A percentile compares a stretch with the other conserved stretches of the same genome.
phyloP scores from a whole-genome alignment of 495 filamentous ascomycete species.

The Hyaloscypha variabilis region DNA sequence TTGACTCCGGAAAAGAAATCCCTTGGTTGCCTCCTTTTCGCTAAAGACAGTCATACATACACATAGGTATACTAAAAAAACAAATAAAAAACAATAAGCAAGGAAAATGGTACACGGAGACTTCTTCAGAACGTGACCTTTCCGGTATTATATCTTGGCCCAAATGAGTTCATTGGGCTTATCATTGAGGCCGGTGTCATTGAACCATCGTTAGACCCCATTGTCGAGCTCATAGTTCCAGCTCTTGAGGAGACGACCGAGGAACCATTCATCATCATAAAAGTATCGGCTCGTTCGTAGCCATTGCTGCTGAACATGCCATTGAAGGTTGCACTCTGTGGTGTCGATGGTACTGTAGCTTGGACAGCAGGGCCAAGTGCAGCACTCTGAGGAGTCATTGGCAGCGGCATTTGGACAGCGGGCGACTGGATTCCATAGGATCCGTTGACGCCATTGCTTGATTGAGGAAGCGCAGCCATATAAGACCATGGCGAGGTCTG shows the following conservation, averaged over 20 bases:
- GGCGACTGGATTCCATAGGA: constrained; percentile 29
- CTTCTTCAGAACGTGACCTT: constrained; percentile 29
- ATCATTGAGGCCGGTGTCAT: constrained; percentile 26
- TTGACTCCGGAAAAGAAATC: constrained; percentile 1
- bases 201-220: constrained; percentile 28
- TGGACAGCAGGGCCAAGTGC: constrained; percentile 87
- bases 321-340: constrained; percentile 65
- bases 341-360: constrained; percentile 83
- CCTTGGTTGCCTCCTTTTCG: not conserved
- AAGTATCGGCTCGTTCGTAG: constrained; percentile 72
- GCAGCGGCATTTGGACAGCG: constrained; percentile 41
- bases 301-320: constrained; percentile 70
- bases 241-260: constrained; percentile 26
- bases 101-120: not conserved
- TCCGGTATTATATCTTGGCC: constrained; percentile 29
- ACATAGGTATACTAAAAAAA: constrained; percentile 13
- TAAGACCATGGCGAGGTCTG: constrained; percentile 76
- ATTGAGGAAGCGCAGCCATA: constrained; percentile 16
- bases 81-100: not conserved
- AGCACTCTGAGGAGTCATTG: constrained; percentile 75
- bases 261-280: constrained; percentile 55
- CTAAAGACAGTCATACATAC: constrained; percentile 21
- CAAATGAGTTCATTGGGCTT: constrained; percentile 28
- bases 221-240: constrained; percentile 33
- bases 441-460: constrained; percentile 13